These are phyloP conservation scores for Plasmodium malariae DNA, from an alignment of 169 alveolate genomes.

Conservation along the genomic window DNA sequence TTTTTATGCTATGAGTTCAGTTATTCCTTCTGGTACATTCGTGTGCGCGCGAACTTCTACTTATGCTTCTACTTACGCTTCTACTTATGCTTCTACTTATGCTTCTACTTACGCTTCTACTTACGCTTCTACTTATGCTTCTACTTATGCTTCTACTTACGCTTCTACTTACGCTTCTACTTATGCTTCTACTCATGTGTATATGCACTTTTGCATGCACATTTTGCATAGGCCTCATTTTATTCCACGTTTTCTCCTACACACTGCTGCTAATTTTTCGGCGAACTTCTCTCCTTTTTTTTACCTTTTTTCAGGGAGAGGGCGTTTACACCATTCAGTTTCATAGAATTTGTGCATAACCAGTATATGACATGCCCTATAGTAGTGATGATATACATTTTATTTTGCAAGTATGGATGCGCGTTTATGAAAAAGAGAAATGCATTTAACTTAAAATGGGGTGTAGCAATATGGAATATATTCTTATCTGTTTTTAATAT, in stretches of 20 bases:
- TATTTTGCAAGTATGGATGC: constrained; percentile 82
- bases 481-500: constrained; percentile 82
- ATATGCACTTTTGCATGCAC: neutral
- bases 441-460: constrained; percentile 76
- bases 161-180: too few relatives aligned
- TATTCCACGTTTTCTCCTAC: neutral
- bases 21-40: too few relatives aligned
- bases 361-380: constrained; percentile 79
- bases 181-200: neutral
- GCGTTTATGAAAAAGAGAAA: constrained; percentile 79
- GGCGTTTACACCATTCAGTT: constrained; percentile 61
- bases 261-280: neutral
- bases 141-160: too few relatives aligned
- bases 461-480: constrained; percentile 86
- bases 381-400: constrained; percentile 77
- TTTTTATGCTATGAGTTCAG: too few relatives aligned
- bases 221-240: neutral
- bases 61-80: too few relatives aligned
- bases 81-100: too few relatives aligned
- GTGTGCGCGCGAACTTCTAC: neutral
- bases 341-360: constrained; percentile 48
- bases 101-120: too few relatives aligned
- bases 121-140: too few relatives aligned
- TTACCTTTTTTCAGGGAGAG: constrained; percentile 63
- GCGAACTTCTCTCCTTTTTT: neutral